Percentiles rank a stretch among this genome's conserved stretches.
These are phyloP conservation scores for Aegilops tauschii DNA, from an alignment of 176 grass and related monocot genomes.

Conservation along the genomic window DNA sequence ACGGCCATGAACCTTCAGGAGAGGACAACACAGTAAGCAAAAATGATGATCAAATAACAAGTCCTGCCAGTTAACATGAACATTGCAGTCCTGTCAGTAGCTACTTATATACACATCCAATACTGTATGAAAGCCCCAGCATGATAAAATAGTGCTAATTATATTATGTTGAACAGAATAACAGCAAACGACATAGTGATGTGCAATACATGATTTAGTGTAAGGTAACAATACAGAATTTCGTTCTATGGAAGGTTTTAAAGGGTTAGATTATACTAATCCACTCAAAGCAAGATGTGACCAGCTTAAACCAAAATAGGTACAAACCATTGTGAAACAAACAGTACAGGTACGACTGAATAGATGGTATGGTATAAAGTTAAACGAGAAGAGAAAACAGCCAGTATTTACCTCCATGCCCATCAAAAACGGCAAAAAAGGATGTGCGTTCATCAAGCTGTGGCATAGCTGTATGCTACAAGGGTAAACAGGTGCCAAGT, in stretches of 20 bases:
- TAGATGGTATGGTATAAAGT: not conserved
- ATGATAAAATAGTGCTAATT: not conserved
- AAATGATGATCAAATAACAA: not conserved
- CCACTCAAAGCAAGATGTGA: not conserved
- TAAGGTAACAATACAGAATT: not conserved
- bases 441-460: slow-evolving; percentile 64
- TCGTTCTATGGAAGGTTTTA: not conserved
- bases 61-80: not conserved
- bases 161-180: slow-evolving; percentile 3
- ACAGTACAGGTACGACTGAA: not conserved
- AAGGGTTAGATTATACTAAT: not conserved
- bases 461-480: slow-evolving; percentile 58
- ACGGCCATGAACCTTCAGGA: not conserved
- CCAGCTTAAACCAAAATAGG: not conserved
- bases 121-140: not conserved
- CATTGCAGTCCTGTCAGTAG: not conserved
- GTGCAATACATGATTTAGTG: not conserved
- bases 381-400: not conserved
- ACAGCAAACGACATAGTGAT: not conserved
- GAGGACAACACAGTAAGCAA: not conserved
- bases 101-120: not conserved
- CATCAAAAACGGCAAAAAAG: slow-evolving; percentile 82
- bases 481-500: slow-evolving; percentile 2
- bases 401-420: slow-evolving; percentile 59
- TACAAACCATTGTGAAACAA: not conserved